Conservation (phyloP, 495 filamentous ascomycete species). For the Opeltia flavorubescens region DNA sequence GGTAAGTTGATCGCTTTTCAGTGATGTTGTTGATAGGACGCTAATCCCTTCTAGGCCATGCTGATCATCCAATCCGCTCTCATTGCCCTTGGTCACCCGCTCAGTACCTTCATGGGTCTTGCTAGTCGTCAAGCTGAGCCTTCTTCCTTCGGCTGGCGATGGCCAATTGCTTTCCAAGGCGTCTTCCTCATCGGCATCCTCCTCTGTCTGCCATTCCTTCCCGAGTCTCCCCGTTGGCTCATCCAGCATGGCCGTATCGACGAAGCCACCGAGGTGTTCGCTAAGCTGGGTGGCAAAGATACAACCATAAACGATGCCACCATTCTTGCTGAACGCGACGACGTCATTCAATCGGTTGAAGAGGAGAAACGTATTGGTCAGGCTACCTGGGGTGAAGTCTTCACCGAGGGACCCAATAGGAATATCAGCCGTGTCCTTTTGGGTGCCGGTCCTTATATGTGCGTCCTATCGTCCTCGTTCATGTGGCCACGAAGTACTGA, state of each 20-base stretch:
- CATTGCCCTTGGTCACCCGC: constrained; percentile 13
- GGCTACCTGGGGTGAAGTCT: constrained; percentile 13
- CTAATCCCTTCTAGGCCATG: constrained; percentile 7
- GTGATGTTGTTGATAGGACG: background rate
- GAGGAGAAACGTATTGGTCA: constrained; percentile 7
- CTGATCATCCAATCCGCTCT: constrained; percentile 13
- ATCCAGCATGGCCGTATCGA: constrained; percentile 29
- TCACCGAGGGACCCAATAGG: constrained; percentile 11
- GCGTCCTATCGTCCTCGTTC: background rate
- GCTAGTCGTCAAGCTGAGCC: constrained; percentile 13
- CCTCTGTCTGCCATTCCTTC: constrained; percentile 40
- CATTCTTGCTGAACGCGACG: constrained; percentile 11
- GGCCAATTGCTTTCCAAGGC: constrained; percentile 17
- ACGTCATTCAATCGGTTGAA: constrained; percentile 10
- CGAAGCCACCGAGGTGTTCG: constrained; percentile 42
- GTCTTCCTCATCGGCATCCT: constrained; percentile 27
- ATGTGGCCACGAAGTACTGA: background rate
- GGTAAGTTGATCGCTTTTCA: constrained; percentile 2
- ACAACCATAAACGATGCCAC: constrained; percentile 38
- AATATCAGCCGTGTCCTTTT: constrained; percentile 13
- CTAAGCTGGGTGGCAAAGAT: constrained; percentile 39
- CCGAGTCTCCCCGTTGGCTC: constrained; percentile 38
- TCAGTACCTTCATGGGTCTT: constrained; percentile 17
- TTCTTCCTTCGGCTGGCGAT: constrained; percentile 14
- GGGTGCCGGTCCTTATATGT: constrained; percentile 13